Evolutionary conservation across 768 basidiomycete species (phyloP), one percentile per base, ranked within the genome.

Genomic region (Scleroderma citrinum): DNA sequence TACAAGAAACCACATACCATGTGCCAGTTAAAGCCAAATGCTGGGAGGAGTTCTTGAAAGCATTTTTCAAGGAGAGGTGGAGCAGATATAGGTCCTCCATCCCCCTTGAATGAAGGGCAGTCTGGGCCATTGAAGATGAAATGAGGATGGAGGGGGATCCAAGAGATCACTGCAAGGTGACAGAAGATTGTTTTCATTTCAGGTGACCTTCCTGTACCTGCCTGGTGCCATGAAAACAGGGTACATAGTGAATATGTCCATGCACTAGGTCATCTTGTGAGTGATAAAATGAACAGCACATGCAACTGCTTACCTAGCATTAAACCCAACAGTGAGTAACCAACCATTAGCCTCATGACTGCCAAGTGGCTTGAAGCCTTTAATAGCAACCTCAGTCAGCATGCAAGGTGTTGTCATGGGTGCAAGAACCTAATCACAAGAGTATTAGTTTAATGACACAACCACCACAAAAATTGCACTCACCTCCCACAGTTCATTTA

Each of bases 91-190:
- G 55, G 69, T 52, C 58, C 62, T 48, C 67, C 68, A 32, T 68
- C 65, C 7, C 74, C 63, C 59, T 78, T 79, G 32, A 64, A 51
- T 5, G 48, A 37, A 7, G 79, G 76, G 30, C 75, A 67, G 19
- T 63, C 44, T 0, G 69, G 66, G 0, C 78, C 77, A 61, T 81
- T 74, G 51, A 80, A 79, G 0, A 80, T 73, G 56, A 80, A 76
- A 1, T 79, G 59, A 7, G 69, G 66, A 1, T 68, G 58, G 32
- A 76, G 54, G 1, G 71, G 69, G 3, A 67, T 57, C 7, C 65
- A 48, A 2, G 74, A 56, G 7, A 80, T 59, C 0, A 62, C 52
- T 1, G 67, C 59, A 12, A 76, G 66, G 19, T 70, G 71, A 64
- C 66, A 71, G 59, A 77, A 78, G 1, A 81, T 63, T 0, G 65